Evolutionary conservation across 83 land plant genomes (phyloP), one percentile per base, ranked within the genome.

Genomic region (Thuja plicata): DNA sequence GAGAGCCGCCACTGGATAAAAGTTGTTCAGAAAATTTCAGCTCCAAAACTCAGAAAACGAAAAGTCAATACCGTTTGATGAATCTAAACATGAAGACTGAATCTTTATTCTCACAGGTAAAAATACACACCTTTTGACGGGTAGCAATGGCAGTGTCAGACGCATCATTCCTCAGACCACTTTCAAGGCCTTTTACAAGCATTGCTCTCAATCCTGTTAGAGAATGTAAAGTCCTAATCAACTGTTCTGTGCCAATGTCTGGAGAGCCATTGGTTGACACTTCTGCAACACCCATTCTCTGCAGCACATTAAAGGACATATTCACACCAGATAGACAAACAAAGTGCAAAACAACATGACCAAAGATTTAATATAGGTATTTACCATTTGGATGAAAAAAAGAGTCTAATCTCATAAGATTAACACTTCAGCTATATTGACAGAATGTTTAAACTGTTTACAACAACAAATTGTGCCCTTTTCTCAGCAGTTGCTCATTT

Each of bases 141-240:
- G 92, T 96, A 60, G 99, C 99, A 89, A 98, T 98, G 46, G 99
- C 97, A 84, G 91, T 88, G 89, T 97, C 99, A 92, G 99, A 89
- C 24, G 99, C 99, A 94, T 98, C 99, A 93, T 98, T 98, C 76
- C 99, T 90, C 46, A 96, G 93, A 46, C 99, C 99, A 93, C 97
- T 98, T 89, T 97, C 95, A 90, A 98, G 97, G 43, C 99, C 98
- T 83, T 95, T 94, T 1, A 94, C 87, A 84, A 98, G 93, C 52
- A 87, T 81, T 89, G 89, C 94, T 87, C 99, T 92, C 34, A 98
- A 88, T 57, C 88, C 89, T 76, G 94, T 95, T 90, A 96, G 91
- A 70, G 97, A 93, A 87, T 94, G 93, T 88, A 97, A 30, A 5
- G 95, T 93, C 40, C 91, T 86, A 41, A 95, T 88, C 82, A 98